Evolutionary conservation across 371 early-diverging fungal genomes (phyloP), one percentile per base, ranked within the genome.

Genomic region (Apophysomyces ossiformis): DNA sequence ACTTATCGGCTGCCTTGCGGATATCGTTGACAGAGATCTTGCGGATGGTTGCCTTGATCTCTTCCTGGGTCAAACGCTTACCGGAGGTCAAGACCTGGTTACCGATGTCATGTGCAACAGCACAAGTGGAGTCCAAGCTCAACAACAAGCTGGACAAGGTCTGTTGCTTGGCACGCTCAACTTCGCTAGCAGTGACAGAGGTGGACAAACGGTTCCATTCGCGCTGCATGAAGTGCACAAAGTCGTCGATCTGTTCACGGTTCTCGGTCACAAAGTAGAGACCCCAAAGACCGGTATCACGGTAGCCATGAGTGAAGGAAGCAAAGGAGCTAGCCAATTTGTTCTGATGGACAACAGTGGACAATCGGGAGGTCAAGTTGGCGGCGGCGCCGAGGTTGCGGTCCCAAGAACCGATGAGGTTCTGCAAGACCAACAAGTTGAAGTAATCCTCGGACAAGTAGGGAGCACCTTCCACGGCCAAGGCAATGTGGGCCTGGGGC

Each of bases 131-230:
- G 70, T 96, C 96, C 50, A 94, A 80, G 64, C 86, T 80, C 60
- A 95, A 83, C 41, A 96, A 86, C 41, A 96, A 83, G 41, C 88
- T 81, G 4, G 94, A 92, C 87, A 93, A 93, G 69, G 96, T 87
- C 84, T 95, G 95, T 83, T 93, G 93, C 90, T 96, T 96, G 75
- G 96, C 96, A 67, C 94, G 93, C 82, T 92, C 93, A 32, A 97
- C 94, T 84, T 96, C 97, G 68, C 87, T 90, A 58, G 92, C 90
- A 47, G 93, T 91, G 65, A 94, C 89, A 36, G 88, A 84, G 65
- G 90, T 87, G 70, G 90, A 88, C 65, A 96, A 87, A 64, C 96
- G 90, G 71, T 86, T 85, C 95, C 96, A 96, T 81, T 96, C 95
- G 77, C 91, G 88, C 71, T 92, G 91, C 54, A 93, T 87, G 78